Evolutionary conservation across 768 basidiomycete genomes (phyloP), one percentile per base, ranked within the genome.

Genomic region (Coprinopsis sp.): DNA sequence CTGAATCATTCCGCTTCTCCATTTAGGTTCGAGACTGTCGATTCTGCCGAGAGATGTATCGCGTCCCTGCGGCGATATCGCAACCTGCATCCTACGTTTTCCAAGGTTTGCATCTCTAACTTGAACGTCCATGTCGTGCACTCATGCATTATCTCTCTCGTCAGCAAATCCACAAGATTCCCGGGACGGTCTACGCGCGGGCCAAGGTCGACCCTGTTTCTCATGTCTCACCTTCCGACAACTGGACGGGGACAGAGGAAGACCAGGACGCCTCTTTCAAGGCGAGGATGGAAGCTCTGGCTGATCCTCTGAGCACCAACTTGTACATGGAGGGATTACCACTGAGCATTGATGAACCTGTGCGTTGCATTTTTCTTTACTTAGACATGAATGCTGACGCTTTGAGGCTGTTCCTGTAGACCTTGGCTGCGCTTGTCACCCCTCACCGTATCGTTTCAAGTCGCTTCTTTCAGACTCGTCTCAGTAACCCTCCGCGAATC

Each of bases 71-170:
- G 86, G 50, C 76, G 77, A 53, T 84, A 83, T 53, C 73, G 85
- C 34, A 87, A 91, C 59, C 66, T 91, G 33, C 89, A 92, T 58
- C 90, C 89, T 1, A 88, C 88, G 2, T 90, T 89, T 58, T 90
- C 90, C 45, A 91, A 91, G 77, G 89, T 84, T 47, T 47, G 24
- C 50, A 36, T 52, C 45, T 30, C 39, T 54, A 21, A 44, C 24
- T 22, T 13, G 39, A 24, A 28, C 37, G 24, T 50, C 40, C 11
- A 22, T 49, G 43, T 24, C 16, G n/a, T 49, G 18, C 41, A 28
- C 16, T 47, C 21, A 37, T n/a, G 21, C 23, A n/a, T 27, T 33
- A 8, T 44, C 29, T 19, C 33, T 44, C n/a, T n/a, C n/a, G n/a
- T 28, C 47, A 75, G 73, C 72, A 74, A 66, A 72, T 84, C n/a